These are phyloP conservation scores for Collybia mongolica DNA, from an alignment of 768 basidiomycete genomes.

Conservation along the genomic window DNA sequence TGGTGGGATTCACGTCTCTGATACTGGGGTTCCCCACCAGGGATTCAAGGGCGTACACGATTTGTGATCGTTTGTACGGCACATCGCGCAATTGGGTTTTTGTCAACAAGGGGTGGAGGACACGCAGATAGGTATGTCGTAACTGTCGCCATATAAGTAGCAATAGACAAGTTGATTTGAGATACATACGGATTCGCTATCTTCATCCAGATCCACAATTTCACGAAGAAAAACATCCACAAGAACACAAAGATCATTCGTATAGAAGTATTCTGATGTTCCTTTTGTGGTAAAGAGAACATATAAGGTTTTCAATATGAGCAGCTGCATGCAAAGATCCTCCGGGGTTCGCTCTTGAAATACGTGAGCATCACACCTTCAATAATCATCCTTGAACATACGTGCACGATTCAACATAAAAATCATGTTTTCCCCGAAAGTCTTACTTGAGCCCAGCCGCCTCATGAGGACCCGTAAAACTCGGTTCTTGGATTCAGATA, in stretches of 20 bases:
- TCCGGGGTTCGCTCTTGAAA: constrained; percentile 77
- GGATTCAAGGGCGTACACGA: constrained; percentile 79
- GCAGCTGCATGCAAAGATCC: constrained; percentile 90
- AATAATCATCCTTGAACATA: constrained; percentile 35
- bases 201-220: constrained; percentile 87
- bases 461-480: constrained; percentile 82
- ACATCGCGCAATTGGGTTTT: constrained; percentile 85
- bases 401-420: constrained; percentile 98
- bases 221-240: constrained; percentile 99
- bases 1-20: constrained; percentile 83
- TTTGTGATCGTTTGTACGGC: constrained; percentile 91
- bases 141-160: constrained; percentile 42
- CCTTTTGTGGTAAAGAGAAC: constrained; percentile 92
- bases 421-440: constrained; percentile 97
- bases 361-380: not conserved
- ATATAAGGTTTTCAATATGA: constrained; percentile 93
- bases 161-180: not conserved
- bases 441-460: constrained; percentile 84
- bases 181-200: constrained; percentile 81
- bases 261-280: constrained; percentile 96
- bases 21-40: constrained; percentile 73
- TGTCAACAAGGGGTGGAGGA: constrained; percentile 91
- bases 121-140: constrained; percentile 95
- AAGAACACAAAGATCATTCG: constrained; percentile 93
- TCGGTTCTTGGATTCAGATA: constrained; percentile 61